Evolutionary conservation across 2,329 filamentous ascomycete genomes (phyloP), one percentile per base, ranked within the genome.

Genomic region (Calonectria crousiana): DNA sequence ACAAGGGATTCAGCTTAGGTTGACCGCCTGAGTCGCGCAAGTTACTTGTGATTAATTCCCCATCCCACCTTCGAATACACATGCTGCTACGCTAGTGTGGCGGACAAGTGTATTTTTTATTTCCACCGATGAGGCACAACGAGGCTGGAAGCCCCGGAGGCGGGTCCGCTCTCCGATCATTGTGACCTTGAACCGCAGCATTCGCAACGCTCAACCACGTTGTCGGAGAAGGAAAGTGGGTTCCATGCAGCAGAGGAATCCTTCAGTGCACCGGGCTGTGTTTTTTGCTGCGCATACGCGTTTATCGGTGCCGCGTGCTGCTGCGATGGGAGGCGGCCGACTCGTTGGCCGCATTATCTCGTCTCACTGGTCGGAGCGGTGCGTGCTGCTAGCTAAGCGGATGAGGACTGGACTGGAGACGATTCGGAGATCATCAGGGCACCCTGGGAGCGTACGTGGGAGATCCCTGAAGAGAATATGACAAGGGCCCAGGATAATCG

Each of bases 11-110:
- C 58, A 49, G 60, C 73, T 69, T 73, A 30, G 28, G 36, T 53
- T 71, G 68, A 72, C 71, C 47, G 38, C 72, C 72, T 79, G 77
- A 78, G 64, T 77, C 74, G 75, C 47, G 64, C 30, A 74, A 74
- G 38, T 76, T 75, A 78, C 71, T 60, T 78, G 75, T 67, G 56
- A 60, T 67, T 71, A 51, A 58, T 49, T 30, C 23, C 18, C 58
- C 47, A 34, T 64, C 52, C 65, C 58, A 4, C 23, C 32, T 41
- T 32, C 10, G 3, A 62, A 38, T 67, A 56, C 71, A 60, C 70
- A 65, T 49, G 18, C 41, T 47, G 20, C 69, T 30, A 62, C 52
- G 52, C 38, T 68, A 65, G 47, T 20, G 69, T 58, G 69, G 69
- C 58, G 68, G 68, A 65, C 28, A n/a, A 16, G 23, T 41, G 11